phyloP scores from a whole-genome alignment of 2,329 filamentous ascomycete genomes.

The Macrophomina phaseolina region DNA sequence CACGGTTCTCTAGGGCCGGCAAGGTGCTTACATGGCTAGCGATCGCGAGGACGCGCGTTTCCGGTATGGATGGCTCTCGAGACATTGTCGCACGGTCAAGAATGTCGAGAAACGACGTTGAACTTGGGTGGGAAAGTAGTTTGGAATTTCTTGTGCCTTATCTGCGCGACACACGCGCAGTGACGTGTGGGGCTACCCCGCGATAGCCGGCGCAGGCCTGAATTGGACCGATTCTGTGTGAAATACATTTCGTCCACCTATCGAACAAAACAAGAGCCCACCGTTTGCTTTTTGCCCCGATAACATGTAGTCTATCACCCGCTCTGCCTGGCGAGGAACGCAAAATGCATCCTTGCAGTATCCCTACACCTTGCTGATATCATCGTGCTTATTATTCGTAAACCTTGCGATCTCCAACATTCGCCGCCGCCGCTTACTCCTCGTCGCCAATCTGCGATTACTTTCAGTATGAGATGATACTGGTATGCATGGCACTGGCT shows the following conservation, averaged over 20 bases:
- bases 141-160: constrained; percentile 28
- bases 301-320: constrained; percentile 22
- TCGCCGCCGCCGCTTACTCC: constrained; percentile 51
- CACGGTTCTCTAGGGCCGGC: constrained; percentile 27
- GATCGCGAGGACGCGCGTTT: constrained; percentile 78
- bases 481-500: constrained; percentile 33
- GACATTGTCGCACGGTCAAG: constrained; percentile 35
- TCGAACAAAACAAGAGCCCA: constrained; percentile 12
- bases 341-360: constrained; percentile 20
- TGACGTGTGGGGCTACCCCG: constrained; percentile 29
- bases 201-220: constrained; percentile 24
- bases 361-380: constrained; percentile 28
- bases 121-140: constrained; percentile 29
- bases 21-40: constrained; percentile 81
- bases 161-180: constrained; percentile 26
- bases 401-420: constrained; percentile 1
- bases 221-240: constrained; percentile 21
- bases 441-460: constrained; percentile 71
- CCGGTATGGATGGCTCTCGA: constrained; percentile 35
- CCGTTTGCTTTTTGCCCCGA: constrained; percentile 13
- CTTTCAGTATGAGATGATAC: constrained; percentile 42
- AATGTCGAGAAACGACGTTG: constrained; percentile 49
- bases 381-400: constrained; percentile 25
- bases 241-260: background rate
- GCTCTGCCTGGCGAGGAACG: constrained; percentile 1